A percentile compares a stretch with the other conserved stretches of the same genome.
These are phyloP conservation scores for Patellifolia procumbens DNA, from an alignment of 179 eudicot species.

Conservation along the genomic window DNA sequence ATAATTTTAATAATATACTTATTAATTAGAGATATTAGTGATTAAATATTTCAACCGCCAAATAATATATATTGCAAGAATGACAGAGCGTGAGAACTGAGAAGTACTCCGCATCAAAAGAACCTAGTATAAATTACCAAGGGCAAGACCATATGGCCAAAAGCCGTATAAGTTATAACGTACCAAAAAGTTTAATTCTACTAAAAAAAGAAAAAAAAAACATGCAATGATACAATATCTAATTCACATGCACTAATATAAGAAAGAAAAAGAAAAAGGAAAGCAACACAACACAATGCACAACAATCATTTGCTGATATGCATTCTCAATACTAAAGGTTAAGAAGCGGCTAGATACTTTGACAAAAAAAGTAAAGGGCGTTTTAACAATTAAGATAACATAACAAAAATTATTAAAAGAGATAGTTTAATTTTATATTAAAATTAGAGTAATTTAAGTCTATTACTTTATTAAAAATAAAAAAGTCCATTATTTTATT, in stretches of 20 bases:
- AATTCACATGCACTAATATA: background rate
- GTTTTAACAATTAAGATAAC: background rate
- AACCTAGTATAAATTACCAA: background rate
- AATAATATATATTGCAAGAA: no score
- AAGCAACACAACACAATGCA: background rate
- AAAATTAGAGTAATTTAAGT: no score
- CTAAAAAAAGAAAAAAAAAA: background rate
- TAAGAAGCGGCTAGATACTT: conserved; percentile 5
- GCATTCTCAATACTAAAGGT: background rate
- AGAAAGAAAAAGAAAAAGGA: no score
- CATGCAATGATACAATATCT: background rate
- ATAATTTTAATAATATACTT: no score
- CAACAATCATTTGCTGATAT: background rate
- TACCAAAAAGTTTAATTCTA: conserved; percentile 1
- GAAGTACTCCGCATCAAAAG: background rate
- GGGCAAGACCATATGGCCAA: conserved; percentile 1
- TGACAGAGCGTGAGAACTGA: no score
- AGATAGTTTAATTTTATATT: background rate
- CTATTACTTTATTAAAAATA: no score
- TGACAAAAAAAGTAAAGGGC: background rate
- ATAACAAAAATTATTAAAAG: background rate
- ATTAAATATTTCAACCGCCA: no score
- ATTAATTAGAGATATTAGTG: no score
- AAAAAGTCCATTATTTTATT: no score
- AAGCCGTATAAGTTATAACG: background rate